phyloP scores from a whole-genome alignment of 495 filamentous ascomycete species.

The Cercophora sp. region DNA sequence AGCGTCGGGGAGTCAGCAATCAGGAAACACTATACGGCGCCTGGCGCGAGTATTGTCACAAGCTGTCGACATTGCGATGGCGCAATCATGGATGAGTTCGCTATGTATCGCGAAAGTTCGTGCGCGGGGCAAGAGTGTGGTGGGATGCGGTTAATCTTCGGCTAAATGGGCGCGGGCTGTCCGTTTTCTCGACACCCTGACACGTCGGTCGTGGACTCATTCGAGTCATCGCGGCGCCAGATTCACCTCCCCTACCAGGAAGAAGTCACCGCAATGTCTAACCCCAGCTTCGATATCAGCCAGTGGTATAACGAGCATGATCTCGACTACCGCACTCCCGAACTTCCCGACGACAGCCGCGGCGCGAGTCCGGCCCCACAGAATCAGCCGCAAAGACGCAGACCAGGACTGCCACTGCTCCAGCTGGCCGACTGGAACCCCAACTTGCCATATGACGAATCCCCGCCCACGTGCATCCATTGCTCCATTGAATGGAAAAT shows the following conservation, averaged over 20 bases:
- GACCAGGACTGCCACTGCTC: conserved; percentile 17
- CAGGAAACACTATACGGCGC: too few species aligned
- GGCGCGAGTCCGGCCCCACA: conserved; percentile 7
- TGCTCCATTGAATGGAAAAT: conserved; percentile 33
- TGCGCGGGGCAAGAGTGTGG: too few species aligned
- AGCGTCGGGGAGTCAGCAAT: too few species aligned
- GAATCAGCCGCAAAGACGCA: conserved; percentile 8
- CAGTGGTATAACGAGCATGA: conserved; percentile 19
- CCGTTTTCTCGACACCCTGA: conserved; percentile 1
- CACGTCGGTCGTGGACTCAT: background rate
- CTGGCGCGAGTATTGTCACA: too few species aligned
- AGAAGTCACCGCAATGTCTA: background rate
- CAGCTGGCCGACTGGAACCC: conserved; percentile 18
- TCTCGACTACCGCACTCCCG: conserved; percentile 16
- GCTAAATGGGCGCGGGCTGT: background rate
- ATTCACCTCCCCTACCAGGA: background rate
- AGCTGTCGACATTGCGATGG: background rate
- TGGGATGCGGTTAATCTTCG: background rate
- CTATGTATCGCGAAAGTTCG: too few species aligned
- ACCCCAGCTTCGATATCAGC: conserved; percentile 6
- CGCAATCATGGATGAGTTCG: background rate
- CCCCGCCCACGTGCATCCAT: conserved; percentile 25
- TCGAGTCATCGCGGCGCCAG: conserved; percentile 9
- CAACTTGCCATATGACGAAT: conserved; percentile 19
- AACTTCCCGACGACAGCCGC: conserved; percentile 4